Percentiles rank a stretch among this genome's conserved stretches.
These are phyloP conservation scores for Neovahlkampfia damariscottae DNA, from an alignment of 78 protist species.

Conservation along the genomic window DNA sequence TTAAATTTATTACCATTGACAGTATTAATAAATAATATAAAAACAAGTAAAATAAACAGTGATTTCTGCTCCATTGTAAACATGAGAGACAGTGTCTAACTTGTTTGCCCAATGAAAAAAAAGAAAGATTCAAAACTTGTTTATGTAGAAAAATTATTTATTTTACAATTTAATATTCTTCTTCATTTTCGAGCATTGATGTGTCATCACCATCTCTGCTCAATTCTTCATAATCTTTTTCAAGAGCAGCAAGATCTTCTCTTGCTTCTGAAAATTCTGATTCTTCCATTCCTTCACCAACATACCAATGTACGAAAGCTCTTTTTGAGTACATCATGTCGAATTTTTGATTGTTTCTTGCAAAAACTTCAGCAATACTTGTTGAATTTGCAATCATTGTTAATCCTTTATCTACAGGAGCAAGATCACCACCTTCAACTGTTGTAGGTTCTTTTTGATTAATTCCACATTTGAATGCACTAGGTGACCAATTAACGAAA, in stretches of 20 bases:
- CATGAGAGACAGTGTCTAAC: no score
- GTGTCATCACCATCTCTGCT: no score
- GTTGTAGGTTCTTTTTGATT: constrained; percentile 71
- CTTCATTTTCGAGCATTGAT: no score
- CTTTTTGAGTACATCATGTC: constrained; percentile 54
- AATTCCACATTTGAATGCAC: constrained; percentile 87
- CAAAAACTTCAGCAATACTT: constrained; percentile 84
- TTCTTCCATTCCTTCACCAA: constrained; percentile 67
- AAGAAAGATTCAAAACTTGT: no score
- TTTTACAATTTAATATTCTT: no score
- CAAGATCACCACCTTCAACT: constrained; percentile 71
- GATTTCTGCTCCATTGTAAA: no score
- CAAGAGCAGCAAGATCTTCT: constrained; percentile 76
- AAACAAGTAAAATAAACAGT: no score
- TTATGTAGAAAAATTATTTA: no score
- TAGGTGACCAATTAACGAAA: constrained; percentile 78
- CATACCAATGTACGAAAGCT: constrained; percentile 65
- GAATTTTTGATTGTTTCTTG: constrained; percentile 55
- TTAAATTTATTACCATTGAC: no score
- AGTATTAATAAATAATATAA: no score
- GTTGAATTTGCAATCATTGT: constrained; percentile 83
- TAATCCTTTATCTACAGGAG: constrained; percentile 63
- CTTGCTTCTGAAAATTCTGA: constrained; percentile 58
- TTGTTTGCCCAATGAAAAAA: no score
- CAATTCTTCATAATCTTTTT: constrained; percentile 51